These are phyloP conservation scores for Candida awuae DNA, from an alignment of 805 yeast species.

Conservation along the genomic window DNA sequence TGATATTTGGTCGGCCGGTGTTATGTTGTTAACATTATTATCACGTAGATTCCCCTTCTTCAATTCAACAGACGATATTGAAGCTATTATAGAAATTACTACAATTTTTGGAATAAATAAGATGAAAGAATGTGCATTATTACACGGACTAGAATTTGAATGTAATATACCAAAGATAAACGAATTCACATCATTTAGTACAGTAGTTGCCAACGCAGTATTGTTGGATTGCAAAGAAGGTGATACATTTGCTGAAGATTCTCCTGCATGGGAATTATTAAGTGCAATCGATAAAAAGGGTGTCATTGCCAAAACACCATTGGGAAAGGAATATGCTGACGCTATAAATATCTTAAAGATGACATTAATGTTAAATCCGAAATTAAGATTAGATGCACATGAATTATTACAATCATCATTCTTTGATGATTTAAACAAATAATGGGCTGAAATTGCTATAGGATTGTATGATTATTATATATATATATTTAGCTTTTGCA, in stretches of 20 bases:
- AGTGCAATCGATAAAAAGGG: conserved; percentile 39
- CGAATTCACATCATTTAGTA: conserved; percentile 32
- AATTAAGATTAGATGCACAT: conserved; percentile 47
- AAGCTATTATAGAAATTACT: conserved; percentile 80
- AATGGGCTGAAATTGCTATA: background rate
- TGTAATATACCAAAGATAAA: conserved; percentile 47
- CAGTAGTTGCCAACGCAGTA: conserved; percentile 38
- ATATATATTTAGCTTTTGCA: too few species aligned
- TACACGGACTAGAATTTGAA: conserved; percentile 87
- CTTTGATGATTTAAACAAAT: conserved; percentile 30
- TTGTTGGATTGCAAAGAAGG: conserved; percentile 39
- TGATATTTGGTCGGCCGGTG: conserved; percentile 92
- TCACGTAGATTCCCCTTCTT: conserved; percentile 85
- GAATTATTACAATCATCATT: conserved; percentile 52
- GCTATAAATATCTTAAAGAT: conserved; percentile 49
- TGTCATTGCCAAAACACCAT: conserved; percentile 27
- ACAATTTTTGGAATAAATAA: conserved; percentile 68
- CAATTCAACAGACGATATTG: conserved; percentile 88
- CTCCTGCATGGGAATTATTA: conserved; percentile 62
- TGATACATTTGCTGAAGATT: conserved; percentile 59
- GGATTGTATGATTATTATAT: too few species aligned
- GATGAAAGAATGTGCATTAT: conserved; percentile 66
- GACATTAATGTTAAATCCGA: conserved; percentile 52
- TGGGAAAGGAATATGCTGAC: conserved; percentile 34
- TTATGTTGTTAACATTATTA: conserved; percentile 70